These are phyloP conservation scores for Olyra latifolia DNA, from an alignment of 176 grass and related monocot genomes.

Conservation along the genomic window DNA sequence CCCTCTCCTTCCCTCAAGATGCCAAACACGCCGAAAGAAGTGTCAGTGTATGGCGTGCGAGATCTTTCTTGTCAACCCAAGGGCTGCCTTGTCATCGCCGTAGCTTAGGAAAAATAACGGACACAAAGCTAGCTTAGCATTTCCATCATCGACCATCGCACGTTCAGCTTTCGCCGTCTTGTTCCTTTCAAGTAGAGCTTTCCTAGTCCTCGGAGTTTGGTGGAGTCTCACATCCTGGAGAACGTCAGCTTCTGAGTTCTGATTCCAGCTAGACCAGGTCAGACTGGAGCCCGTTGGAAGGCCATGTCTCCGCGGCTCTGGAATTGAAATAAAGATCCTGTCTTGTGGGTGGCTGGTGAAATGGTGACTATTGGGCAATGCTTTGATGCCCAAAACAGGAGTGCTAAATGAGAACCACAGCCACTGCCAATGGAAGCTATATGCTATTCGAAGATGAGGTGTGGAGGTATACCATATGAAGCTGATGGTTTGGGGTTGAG, in stretches of 20 bases:
- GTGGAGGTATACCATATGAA: not conserved
- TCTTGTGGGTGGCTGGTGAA: too few relatives aligned
- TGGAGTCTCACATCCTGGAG: not conserved
- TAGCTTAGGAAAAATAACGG: not conserved
- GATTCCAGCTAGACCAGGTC: not conserved
- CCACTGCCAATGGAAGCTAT: not conserved
- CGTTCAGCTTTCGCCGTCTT: not conserved
- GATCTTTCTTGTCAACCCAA: too few relatives aligned
- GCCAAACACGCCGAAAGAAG: too few relatives aligned
- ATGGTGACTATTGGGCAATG: too few relatives aligned
- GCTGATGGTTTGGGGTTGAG: not conserved
- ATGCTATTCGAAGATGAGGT: not conserved
- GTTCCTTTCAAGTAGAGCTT: not conserved
- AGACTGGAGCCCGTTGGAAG: not conserved
- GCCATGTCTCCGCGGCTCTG: not conserved
- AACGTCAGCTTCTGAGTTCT: not conserved
- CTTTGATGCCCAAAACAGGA: too few relatives aligned
- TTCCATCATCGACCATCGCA: too few relatives aligned
- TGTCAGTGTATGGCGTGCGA: too few relatives aligned
- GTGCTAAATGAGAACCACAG: not conserved
- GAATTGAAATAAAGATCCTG: not conserved
- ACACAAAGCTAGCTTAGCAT: not conserved
- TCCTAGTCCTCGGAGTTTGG: not conserved
- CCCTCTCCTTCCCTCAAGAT: too few relatives aligned
- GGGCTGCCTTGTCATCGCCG: too few relatives aligned